Evolutionary conservation across 83 land plant genomes (phyloP), one percentile per base, ranked within the genome.

Genomic region (Larix sibirica): DNA sequence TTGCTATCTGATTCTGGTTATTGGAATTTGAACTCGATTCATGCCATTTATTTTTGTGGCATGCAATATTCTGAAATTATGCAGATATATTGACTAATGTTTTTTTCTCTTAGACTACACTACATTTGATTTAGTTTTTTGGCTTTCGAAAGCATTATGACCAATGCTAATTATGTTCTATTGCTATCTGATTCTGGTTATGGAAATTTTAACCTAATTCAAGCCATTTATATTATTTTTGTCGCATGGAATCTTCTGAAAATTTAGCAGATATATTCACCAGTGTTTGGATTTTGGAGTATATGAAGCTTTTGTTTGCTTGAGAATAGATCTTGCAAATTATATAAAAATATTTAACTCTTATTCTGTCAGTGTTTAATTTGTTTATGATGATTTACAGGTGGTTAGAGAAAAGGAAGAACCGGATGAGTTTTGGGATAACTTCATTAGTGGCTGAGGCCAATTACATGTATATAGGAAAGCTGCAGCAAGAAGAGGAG

Each of bases 341-440:
- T 18, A 69, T 69, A 36, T 67, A 31, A 33, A 6, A 6, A 38
- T 33, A 38, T 68, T 20, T 33, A 0, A 28, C n/a, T 26, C 14
- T 38, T 68, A 14, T 68, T 68, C 40, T 24, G 13, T 69, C 3
- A 36, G 71, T 42, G 40, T 40, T 6, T 36, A 31, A 18, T 71
- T n/a, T 44, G 42, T 24, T 42, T 44, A 44, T 40, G 23, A 5
- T 79, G 9, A 9, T 44, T 36, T 33, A 7, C 79, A 86, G 85
- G 81, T 86, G 23, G 85, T 86, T 23, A 71, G 56, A 69, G 88
- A 86, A 42, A 67, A 62, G 8, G 80, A 82, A 26, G 79, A 83
- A 67, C 81, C 88, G 17, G 81, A 79, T 14, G 85, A 79, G 16
- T 86, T 86, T 79, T 67, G 85, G 81, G 82, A 71, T 71, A 31